Conservation (phyloP, 176 grass and related monocot genomes). For the Tuctoria greenei region DNA sequence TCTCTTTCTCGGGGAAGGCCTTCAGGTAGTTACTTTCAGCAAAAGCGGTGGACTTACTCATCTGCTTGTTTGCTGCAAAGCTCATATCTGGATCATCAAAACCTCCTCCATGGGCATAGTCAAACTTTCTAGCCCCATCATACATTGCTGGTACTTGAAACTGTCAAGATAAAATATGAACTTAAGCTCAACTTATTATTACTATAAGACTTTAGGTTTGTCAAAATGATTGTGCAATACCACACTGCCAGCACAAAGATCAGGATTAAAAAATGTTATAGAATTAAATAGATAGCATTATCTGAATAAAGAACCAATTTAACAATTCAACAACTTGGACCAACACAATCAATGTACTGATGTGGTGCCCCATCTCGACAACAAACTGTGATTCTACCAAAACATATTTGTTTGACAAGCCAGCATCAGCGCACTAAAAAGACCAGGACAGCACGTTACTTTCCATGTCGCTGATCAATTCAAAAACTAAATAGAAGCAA, state of each 20-base stretch:
- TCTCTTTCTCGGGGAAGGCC: slow-evolving; percentile 75
- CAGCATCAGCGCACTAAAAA: slow-evolving; percentile 6
- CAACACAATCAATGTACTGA: not conserved
- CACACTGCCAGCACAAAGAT: not conserved
- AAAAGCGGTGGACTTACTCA: slow-evolving; percentile 52
- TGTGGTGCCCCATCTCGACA: slow-evolving; percentile 19
- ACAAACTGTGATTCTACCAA: not conserved
- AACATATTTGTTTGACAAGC: not conserved
- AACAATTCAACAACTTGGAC: slow-evolving; percentile 18
- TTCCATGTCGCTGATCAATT: slow-evolving; percentile 4
- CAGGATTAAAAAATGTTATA: not conserved
- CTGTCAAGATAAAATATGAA: slow-evolving; percentile 38
- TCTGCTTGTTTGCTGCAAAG: slow-evolving; percentile 52
- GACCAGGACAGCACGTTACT: not conserved
- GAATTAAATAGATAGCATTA: not conserved
- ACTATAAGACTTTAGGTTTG: not conserved
- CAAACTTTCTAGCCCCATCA: slow-evolving; percentile 56
- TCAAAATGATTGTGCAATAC: slow-evolving; percentile 7
- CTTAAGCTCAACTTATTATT: slow-evolving; percentile 10
- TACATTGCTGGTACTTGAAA: slow-evolving; percentile 64
- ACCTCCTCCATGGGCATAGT: slow-evolving; percentile 52
- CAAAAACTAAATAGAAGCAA: not conserved
- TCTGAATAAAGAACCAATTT: slow-evolving; percentile 17
- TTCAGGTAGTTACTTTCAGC: slow-evolving; percentile 60
- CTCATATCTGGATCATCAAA: slow-evolving; percentile 57